Base-by-base conservation (phyloP, 306 rosid genomes). In the Pyrus communis region DNA sequence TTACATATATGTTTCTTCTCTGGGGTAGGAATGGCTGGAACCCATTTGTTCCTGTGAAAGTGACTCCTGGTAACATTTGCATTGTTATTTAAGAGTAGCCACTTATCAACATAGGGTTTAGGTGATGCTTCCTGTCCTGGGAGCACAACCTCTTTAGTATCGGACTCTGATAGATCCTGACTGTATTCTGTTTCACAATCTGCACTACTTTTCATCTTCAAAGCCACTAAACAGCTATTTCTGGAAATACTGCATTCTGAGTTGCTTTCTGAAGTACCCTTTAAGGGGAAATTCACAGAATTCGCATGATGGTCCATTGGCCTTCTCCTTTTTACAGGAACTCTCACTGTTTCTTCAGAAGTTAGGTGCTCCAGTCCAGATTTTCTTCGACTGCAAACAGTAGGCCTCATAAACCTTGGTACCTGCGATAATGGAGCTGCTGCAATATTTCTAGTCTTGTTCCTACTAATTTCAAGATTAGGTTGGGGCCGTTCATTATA, bases 381-480 rank as follows among this genome's bases (percentile, higher is more conserved):
- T 71, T 83, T 83, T 66, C 69, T 40, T 76, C 73, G 76, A 65
- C 81, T 83, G 78, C 81, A 74, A 59, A 71, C 66, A 21, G 86
- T 83, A 18, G 86, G 78, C 75, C 76, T 83, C 86, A 83, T 83
- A 79, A 83, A 83, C 43, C 86, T 75, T 38, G 86, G 86, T 59
- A 66, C 65, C 64, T 51, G 60, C 8, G 76, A 79, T 45, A 61
- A 64, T 43, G 73, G 46, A 79, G 71, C 52, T 42, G 61, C 64
- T 23, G 46, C 25, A 23, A 51, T 17, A 54, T 76, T 70, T 66
- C 35, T 60, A 46, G 73, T 65, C 31, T n/a, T 67, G 67, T 43
- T 78, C 60, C 75, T 64, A 10, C 7, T 70, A 45, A 5, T 52
- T 46, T 79, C 65, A 52, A 35, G 46, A 60, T 71, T 67, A 49